Conservation (phyloP, 2,329 filamentous ascomycete species). For the Plectosphaerella cucumerina region DNA sequence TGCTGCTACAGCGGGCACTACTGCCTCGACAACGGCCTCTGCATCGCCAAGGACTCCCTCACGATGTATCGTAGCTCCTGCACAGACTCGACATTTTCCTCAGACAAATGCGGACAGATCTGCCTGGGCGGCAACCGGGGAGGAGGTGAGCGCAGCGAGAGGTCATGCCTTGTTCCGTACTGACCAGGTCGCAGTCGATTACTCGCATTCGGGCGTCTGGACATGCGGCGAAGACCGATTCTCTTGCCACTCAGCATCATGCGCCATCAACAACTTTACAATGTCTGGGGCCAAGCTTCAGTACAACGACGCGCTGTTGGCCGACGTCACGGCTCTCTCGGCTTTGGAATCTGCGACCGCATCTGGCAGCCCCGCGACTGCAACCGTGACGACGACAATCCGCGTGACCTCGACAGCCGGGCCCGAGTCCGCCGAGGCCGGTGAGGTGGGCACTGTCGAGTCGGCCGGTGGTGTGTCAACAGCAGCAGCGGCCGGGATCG, state of each 20-base stretch:
- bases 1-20: conserved; percentile 9
- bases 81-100: conserved; percentile 2
- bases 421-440: neutral
- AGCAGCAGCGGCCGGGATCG: conserved; percentile 7
- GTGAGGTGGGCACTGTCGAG: neutral
- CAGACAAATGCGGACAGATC: conserved; percentile 5
- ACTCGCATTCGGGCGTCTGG: neutral
- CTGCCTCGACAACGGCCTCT: conserved; percentile 11
- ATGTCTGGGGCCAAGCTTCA: neutral
- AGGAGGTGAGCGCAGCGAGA: neutral
- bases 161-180: neutral
- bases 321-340: neutral
- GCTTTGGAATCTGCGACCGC: neutral
- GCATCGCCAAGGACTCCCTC: conserved; percentile 6
- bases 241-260: neutral
- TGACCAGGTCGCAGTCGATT: neutral
- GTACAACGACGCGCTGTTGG: conserved; percentile 3
- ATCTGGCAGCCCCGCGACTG: neutral
- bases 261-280: neutral
- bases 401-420: neutral
- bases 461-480: conserved; percentile 2
- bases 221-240: conserved; percentile 1
- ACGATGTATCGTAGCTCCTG: conserved; percentile 10
- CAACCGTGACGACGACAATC: neutral
- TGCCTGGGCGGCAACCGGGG: neutral